Evolutionary conservation across 2,329 filamentous ascomycete species (phyloP).

Genomic region (Metarhizium album): DNA sequence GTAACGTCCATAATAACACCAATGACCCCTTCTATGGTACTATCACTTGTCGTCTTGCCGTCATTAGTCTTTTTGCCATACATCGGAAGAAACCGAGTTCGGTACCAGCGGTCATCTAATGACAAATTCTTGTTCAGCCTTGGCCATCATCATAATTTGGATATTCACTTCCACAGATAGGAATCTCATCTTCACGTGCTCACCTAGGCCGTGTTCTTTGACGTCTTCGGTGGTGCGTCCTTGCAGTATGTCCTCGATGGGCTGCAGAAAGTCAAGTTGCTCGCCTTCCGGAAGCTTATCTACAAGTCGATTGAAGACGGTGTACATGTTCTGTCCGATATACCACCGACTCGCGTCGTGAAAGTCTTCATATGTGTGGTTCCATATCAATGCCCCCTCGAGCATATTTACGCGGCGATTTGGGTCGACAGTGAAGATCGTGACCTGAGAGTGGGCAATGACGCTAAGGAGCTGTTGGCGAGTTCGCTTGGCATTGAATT

Average conservation of each 20-base stretch:
- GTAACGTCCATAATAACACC: conserved; percentile 75
- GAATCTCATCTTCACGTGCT: no score
- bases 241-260: conserved; percentile 54
- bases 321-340: conserved; percentile 52
- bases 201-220: conserved; percentile 50
- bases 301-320: conserved; percentile 46
- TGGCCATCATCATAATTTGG: not conserved
- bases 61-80: conserved; percentile 44
- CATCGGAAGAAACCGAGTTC: conserved; percentile 61
- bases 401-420: conserved; percentile 54
- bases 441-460: conserved; percentile 64
- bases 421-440: conserved; percentile 61
- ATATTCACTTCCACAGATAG: no score
- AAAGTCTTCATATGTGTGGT: conserved; percentile 28
- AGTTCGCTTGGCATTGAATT: conserved; percentile 53
- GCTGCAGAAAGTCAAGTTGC: conserved; percentile 38
- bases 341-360: conserved; percentile 34
- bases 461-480: conserved; percentile 63
- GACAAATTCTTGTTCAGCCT: not conserved
- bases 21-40: conserved; percentile 58
- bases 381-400: conserved; percentile 55
- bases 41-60: conserved; percentile 31
- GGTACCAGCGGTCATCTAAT: conserved; percentile 52
- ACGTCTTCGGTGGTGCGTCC: conserved; percentile 50
- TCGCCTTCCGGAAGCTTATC: conserved; percentile 32